Base-by-base conservation (phyloP, 768 basidiomycete genomes). In the Agaricus sinodeliciosus region DNA sequence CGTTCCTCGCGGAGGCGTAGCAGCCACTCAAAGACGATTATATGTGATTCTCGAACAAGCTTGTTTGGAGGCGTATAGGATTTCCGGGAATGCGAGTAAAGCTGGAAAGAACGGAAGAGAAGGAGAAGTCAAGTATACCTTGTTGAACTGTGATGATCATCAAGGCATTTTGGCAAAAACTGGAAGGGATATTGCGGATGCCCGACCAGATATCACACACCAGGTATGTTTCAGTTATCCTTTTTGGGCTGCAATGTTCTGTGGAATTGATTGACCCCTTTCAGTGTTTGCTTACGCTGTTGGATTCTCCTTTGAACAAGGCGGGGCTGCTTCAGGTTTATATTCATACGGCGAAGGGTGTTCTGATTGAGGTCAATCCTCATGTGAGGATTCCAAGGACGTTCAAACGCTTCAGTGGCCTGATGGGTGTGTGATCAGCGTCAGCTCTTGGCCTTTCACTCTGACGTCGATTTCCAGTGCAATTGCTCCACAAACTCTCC, bases 121-220 rank as follows among this genome's bases (percentile, higher is more conserved):
- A 54, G 77, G 77, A 22, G 94, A 95, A 55, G 92, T 90, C 54
- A 97, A 97, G 70, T 98, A 97, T 69, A 94, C 94, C 8, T 72
- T 99, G 54, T 70, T 99, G 59, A 99, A 99, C 70, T 98, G 96
- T 68, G 96, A 98, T 66, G 96, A 98, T 60, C 96, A 97, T 70
- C 96, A 99, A 67, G 95, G 95, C 51, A 96, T 99, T 60, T 76
- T 99, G 57, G 95, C 96, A 4, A 98, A 96, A 70, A 96, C 93
- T 0, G 93, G 94, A 13, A 80, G 95, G 65, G 96, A 99, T 70
- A 98, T 98, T 56, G 96, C 96, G 13, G 94, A 98, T 70, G 96
- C 96, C n/a, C 76, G 96, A 58, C 96, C 96, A 2, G 96, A 98
- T 70, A 98, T 98, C 63, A 98, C 96, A 0, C 96, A 99, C 66